Percentiles rank a stretch among this genome's conserved stretches.
Evolutionary conservation across 2,329 filamentous ascomycete genomes (phyloP).

Genomic region (Anthostomella pinea): DNA sequence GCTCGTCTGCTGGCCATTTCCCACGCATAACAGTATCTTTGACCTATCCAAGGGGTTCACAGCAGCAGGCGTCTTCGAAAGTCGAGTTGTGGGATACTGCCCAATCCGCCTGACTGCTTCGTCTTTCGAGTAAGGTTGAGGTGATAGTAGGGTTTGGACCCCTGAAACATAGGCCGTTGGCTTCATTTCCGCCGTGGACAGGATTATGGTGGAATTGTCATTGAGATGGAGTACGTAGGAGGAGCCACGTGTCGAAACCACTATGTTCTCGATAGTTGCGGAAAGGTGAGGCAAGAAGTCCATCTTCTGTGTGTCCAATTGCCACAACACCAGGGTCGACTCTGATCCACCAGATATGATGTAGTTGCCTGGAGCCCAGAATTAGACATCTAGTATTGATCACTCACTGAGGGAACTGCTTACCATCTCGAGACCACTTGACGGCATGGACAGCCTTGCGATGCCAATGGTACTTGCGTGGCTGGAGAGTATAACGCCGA

Average conservation of each 20-base stretch:
- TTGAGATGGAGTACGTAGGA: slow-evolving; percentile 83
- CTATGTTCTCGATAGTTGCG: slow-evolving; percentile 78
- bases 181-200: slow-evolving; percentile 86
- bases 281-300: slow-evolving; percentile 89
- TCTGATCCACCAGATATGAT: slow-evolving; percentile 90
- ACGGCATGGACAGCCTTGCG: slow-evolving; percentile 76
- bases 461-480: slow-evolving; percentile 85
- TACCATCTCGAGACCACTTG: slow-evolving; percentile 92
- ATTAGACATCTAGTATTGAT: slow-evolving; percentile 14
- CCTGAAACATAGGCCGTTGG: slow-evolving; percentile 82
- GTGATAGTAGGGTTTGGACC: slow-evolving; percentile 64
- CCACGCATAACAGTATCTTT: slow-evolving; percentile 66
- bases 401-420: slow-evolving; percentile 22
- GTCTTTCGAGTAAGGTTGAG: slow-evolving; percentile 49
- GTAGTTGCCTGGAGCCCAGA: slow-evolving; percentile 77
- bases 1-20: slow-evolving; percentile 56
- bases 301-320: slow-evolving; percentile 79
- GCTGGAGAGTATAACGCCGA: slow-evolving; percentile 49
- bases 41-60: slow-evolving; percentile 62
- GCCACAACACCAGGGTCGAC: slow-evolving; percentile 87
- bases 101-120: slow-evolving; percentile 52
- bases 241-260: slow-evolving; percentile 74
- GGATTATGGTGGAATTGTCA: slow-evolving; percentile 86
- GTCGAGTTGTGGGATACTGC: slow-evolving; percentile 41
- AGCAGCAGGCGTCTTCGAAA: slow-evolving; percentile 53